These are phyloP conservation scores for Gardenia jasminoides DNA, from an alignment of 257 asterid species.

Conservation along the genomic window DNA sequence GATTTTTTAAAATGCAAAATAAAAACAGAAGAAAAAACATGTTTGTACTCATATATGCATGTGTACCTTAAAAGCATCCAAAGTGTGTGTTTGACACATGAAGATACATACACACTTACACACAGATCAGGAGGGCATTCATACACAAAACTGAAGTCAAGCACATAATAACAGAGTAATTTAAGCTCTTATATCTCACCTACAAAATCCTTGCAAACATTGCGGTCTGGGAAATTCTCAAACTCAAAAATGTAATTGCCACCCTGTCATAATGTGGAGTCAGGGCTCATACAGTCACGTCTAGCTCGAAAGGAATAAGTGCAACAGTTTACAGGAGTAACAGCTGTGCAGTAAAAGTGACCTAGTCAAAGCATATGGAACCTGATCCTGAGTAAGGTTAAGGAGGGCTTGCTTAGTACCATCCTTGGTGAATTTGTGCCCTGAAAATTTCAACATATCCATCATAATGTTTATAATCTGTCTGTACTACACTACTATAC, in stretches of 20 bases:
- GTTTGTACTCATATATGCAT: neutral
- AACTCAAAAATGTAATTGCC: constrained; percentile 74
- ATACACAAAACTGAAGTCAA: neutral
- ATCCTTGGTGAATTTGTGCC: constrained; percentile 75
- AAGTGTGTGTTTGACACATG: neutral
- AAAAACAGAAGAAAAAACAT: too few species aligned
- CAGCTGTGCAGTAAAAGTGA: neutral
- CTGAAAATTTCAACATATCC: constrained; percentile 32
- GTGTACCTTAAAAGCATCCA: neutral
- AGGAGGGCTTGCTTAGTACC: constrained; percentile 79
- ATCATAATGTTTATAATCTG: constrained; percentile 9
- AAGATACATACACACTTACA: neutral
- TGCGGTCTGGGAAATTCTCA: constrained; percentile 78
- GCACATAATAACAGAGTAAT: neutral
- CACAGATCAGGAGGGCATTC: neutral
- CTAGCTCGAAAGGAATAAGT: constrained; percentile 10
- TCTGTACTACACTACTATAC: constrained; percentile 9
- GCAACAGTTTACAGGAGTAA: neutral
- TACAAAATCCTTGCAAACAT: constrained; percentile 78
- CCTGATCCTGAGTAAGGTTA: constrained; percentile 74
- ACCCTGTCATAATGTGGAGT: constrained; percentile 50
- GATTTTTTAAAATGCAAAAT: too few species aligned
- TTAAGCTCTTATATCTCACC: constrained; percentile 51
- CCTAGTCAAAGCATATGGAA: constrained; percentile 22
- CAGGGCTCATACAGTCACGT: constrained; percentile 12